Conservation (phyloP, 1,284 basidiomycete species). For the Trichosporon coremiiforme region DNA sequence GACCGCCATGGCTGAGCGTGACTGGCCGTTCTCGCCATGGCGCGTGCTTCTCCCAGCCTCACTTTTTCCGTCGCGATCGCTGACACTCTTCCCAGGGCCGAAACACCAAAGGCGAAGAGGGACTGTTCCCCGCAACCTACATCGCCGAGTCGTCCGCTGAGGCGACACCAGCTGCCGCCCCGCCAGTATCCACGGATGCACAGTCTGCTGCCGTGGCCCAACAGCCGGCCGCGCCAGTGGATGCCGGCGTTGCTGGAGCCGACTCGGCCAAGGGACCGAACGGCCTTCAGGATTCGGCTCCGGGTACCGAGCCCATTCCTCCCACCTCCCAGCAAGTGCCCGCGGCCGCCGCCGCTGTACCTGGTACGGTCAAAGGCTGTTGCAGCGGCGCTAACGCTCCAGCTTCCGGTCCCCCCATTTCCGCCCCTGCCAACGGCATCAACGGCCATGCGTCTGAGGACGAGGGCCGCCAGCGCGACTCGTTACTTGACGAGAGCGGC, state of each 20-base stretch:
- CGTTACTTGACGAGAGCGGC: conserved; percentile 20
- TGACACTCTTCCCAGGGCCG: conserved; percentile 65
- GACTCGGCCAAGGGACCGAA: not conserved
- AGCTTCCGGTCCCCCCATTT: conserved; percentile 10
- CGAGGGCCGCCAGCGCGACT: conserved; percentile 23
- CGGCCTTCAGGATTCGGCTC: conserved; percentile 6
- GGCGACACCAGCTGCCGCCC: conserved; percentile 29
- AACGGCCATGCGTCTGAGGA: not conserved
- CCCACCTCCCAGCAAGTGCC: not conserved
- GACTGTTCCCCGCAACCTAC: conserved; percentile 90
- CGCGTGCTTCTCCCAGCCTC: not conserved
- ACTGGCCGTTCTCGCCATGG: not conserved
- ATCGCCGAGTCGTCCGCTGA: conserved; percentile 61
- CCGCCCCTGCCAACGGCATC: conserved; percentile 22
- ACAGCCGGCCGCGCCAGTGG: conserved; percentile 2
- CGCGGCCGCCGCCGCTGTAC: not conserved
- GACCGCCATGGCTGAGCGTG: not conserved
- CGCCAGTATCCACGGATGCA: conserved; percentile 34
- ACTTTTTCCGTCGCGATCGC: conserved; percentile 18
- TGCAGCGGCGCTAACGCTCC: conserved; percentile 1
- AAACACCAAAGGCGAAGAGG: conserved; percentile 76
- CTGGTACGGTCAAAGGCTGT: not conserved
- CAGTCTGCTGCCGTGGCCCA: not conserved
- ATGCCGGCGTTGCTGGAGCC: conserved; percentile 25
- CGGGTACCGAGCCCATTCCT: not conserved